Percentiles rank a stretch among this genome's conserved stretches.
These are phyloP conservation scores for Eucalyptus regnans DNA, from an alignment of 345 rosid species.

Conservation along the genomic window DNA sequence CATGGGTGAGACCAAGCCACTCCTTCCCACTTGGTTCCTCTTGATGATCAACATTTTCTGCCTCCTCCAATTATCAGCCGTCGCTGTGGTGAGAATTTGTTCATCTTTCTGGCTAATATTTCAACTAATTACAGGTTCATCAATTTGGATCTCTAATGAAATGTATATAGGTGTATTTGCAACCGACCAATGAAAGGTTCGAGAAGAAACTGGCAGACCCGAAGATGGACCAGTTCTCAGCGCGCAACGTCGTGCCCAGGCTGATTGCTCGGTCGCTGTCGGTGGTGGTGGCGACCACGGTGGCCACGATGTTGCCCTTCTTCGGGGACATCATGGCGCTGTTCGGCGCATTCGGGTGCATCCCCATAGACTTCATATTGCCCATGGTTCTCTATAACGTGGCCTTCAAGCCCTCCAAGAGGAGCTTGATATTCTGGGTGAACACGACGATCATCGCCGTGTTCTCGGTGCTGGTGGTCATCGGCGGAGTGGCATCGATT, in stretches of 20 bases:
- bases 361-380: slow-evolving; percentile 36
- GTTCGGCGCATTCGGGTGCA: slow-evolving; percentile 38
- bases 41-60: slow-evolving; percentile 30
- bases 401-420: slow-evolving; percentile 33
- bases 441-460: slow-evolving; percentile 17
- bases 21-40: slow-evolving; percentile 41
- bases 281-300: slow-evolving; percentile 3
- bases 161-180: slow-evolving; percentile 25
- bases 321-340: slow-evolving; percentile 42
- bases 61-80: slow-evolving; percentile 24
- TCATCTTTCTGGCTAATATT: neutral
- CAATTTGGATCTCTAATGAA: neutral
- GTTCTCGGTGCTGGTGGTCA: slow-evolving; percentile 11
- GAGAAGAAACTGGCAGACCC: slow-evolving; percentile 29
- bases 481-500: slow-evolving; percentile 30
- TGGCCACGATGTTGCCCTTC: slow-evolving; percentile 47
- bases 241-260: slow-evolving; percentile 25
- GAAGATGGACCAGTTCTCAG: slow-evolving; percentile 20
- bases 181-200: slow-evolving; percentile 34
- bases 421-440: slow-evolving; percentile 18
- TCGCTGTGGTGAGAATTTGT: slow-evolving; percentile 14
- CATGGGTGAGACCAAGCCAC: slow-evolving; percentile 17
- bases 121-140: neutral
- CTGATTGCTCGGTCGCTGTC: slow-evolving; percentile 18
- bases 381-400: slow-evolving; percentile 36